Percentiles rank a stretch among this genome's conserved stretches.
Evolutionary conservation across 108 stramenopile genomes (phyloP).

Genomic region (Schizochytrium sp.): DNA sequence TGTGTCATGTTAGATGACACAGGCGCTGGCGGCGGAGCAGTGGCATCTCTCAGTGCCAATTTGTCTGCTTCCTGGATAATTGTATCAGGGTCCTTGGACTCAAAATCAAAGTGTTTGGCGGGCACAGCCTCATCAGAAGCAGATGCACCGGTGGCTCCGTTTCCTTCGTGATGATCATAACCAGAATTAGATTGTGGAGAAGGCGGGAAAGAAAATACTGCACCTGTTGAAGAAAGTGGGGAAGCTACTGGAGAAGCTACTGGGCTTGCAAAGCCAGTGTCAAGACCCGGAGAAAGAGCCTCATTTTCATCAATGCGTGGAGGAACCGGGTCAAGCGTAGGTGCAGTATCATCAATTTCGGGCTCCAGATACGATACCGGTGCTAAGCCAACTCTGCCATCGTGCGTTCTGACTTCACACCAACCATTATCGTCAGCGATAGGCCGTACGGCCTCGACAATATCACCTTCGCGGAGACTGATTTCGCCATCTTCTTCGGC

Average conservation of each 20-base stretch:
- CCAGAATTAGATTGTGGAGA: background rate
- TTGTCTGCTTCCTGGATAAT: no score
- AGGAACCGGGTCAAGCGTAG: background rate
- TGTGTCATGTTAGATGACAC: background rate
- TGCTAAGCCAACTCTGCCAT: conserved; percentile 24
- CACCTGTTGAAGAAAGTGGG: background rate
- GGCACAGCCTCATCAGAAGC: background rate
- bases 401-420: conserved; percentile 28
- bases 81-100: background rate
- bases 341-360: background rate
- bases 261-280: background rate
- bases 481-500: conserved; percentile 50
- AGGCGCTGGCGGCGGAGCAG: background rate
- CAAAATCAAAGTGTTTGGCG: background rate
- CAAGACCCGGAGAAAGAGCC: background rate
- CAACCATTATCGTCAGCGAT: conserved; percentile 12
- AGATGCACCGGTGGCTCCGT: background rate
- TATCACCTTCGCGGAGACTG: background rate
- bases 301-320: background rate
- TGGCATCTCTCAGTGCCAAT: no score
- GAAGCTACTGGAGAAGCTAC: background rate
- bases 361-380: conserved; percentile 33
- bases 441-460: background rate
- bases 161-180: no score
- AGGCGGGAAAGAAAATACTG: background rate